phyloP scores from a whole-genome alignment of 129 eudicot genomes.

The Flaveria bidentis region DNA sequence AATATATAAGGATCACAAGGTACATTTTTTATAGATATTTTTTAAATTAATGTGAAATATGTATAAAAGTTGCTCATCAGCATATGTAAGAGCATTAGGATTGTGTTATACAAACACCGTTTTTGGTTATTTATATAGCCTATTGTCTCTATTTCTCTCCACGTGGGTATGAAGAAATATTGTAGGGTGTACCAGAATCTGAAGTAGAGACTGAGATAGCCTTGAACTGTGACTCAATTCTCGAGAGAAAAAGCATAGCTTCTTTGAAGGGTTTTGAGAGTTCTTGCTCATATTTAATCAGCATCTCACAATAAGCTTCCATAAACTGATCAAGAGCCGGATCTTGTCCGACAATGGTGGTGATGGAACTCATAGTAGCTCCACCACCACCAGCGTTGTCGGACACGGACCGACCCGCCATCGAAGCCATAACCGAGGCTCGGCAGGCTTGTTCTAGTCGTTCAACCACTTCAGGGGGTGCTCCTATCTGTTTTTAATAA shows the following conservation, averaged over 20 bases:
- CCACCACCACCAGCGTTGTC: conserved; percentile 11
- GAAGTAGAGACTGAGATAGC: conserved; percentile 69
- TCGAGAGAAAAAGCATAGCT: conserved; percentile 92
- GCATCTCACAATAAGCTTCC: conserved; percentile 99
- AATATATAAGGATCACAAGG: too few species aligned
- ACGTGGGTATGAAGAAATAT: not conserved
- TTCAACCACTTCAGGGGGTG: conserved; percentile 90
- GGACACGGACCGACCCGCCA: conserved; percentile 23
- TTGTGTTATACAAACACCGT: too few species aligned
- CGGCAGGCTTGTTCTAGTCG: conserved; percentile 79
- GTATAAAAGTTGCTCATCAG: not conserved
- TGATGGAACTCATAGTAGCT: conserved; percentile 15
- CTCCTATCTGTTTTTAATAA: conserved; percentile 67
- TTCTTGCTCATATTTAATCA: conserved; percentile 87
- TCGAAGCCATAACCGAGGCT: conserved; percentile 47
- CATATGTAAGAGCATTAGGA: not conserved
- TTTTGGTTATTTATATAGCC: too few species aligned
- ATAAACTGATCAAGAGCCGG: conserved; percentile 93
- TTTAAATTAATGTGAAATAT: not conserved
- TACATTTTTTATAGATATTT: not conserved
- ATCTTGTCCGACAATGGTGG: conserved; percentile 65
- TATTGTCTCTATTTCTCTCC: too few species aligned
- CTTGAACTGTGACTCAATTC: conserved; percentile 80
- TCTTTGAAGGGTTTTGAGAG: conserved; percentile 93
- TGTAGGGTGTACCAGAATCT: conserved; percentile 45